Base-by-base conservation (phyloP, 176 grass and related monocot genomes). In the Lolium perenne region DNA sequence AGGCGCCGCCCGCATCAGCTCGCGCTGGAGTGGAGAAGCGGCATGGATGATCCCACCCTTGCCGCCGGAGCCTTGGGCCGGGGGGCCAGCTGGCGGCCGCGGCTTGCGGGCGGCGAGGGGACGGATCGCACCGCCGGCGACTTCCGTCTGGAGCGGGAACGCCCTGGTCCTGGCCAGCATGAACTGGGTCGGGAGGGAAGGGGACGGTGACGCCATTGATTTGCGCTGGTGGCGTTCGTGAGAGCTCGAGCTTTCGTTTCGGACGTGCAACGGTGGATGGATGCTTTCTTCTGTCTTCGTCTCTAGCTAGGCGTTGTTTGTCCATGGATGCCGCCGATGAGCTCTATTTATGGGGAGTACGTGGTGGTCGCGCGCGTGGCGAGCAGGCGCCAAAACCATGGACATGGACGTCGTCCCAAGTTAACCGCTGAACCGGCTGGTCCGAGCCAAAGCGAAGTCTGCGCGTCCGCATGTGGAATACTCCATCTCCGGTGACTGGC, bases 41-140 rank as follows among this genome's bases (percentile, higher is more conserved):
- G 10, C 70, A 15, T 74, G 71, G 71, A 74, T 50, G 71, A 74
- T 26, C 6, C 71, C 71, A 26, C 71, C 71, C 6, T 50, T 45
- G 7, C 71, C 71, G 45, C 46, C 46, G 12, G 71, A 12, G 71
- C 71, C 71, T 23, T 74, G 45, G 3, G 71, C 71, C 12, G 45
- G 71, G 2, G 71, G 12, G 6, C 71, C 67, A 0, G 67, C 45
- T 4, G 71, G 21, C 21, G 21, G 71, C 45, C 4, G 11, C n/a
- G 71, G 71, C 71, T 5, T 14, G 12, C 21, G 21, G 71, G 71
- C 71, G 21, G 71, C 12, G 71, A 74, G 21, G 12, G 70, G 11
- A 49, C 70, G 70, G 43, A 23, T 73, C 17, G 1, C 67, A 38
- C 4, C 38, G 8, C 16, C 38, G 35, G 66, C 66, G 38, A 8